These are phyloP conservation scores for Plasmodium adleri DNA, from an alignment of 169 alveolate species.

Conservation along the genomic window DNA sequence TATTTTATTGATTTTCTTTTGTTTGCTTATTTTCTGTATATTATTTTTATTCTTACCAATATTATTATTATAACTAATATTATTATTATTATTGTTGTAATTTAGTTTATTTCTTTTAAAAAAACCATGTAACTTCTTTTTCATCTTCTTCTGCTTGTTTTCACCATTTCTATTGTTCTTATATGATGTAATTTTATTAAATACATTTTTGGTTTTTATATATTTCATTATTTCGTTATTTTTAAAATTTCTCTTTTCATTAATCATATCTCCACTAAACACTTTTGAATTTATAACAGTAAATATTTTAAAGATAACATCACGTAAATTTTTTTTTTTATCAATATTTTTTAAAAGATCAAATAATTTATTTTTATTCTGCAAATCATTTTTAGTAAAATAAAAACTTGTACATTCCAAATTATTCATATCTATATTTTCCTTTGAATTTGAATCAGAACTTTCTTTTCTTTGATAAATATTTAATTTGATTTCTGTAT, in stretches of 20 bases:
- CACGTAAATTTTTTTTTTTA: conserved; percentile 14
- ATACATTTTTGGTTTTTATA: not conserved
- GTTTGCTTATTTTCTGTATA: not conserved
- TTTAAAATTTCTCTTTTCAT: not conserved
- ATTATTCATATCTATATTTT: conserved; percentile 11
- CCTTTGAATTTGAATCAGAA: not conserved
- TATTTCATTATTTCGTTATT: not conserved
- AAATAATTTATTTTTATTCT: conserved; percentile 7
- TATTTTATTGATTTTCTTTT: not conserved
- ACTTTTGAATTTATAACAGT: not conserved
- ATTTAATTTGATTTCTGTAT: too few relatives aligned
- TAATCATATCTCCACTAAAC: not conserved
- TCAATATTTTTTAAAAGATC: conserved; percentile 1
- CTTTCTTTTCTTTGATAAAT: too few relatives aligned
- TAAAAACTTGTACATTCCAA: not conserved
- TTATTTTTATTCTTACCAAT: not conserved
- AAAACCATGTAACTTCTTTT: too few relatives aligned
- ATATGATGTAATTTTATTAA: not conserved
- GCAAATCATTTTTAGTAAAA: not conserved
- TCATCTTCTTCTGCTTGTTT: not conserved
- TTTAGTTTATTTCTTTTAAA: not conserved
- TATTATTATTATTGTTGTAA: not conserved
- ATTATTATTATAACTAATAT: not conserved
- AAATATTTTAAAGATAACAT: conserved; percentile 1
- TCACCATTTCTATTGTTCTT: not conserved